Conservation (phyloP, 2,329 filamentous ascomycete species). For the Alternaria viburni region DNA sequence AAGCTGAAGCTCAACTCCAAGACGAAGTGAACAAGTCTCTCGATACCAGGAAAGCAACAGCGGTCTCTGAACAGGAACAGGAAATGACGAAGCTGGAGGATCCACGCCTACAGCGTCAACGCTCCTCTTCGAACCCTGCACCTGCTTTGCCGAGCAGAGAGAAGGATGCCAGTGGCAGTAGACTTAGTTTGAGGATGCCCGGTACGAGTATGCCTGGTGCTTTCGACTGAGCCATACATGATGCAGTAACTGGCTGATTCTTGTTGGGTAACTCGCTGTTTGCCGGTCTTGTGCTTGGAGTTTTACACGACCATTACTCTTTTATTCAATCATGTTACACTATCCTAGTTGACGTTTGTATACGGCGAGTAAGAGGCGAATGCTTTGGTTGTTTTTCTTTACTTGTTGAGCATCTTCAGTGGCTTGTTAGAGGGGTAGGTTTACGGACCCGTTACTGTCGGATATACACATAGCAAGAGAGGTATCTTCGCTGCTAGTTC, state of each 20-base stretch:
- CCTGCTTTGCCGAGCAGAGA: conserved; percentile 27
- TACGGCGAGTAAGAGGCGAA: background rate
- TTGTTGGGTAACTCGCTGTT: background rate
- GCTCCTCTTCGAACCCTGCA: conserved; percentile 34
- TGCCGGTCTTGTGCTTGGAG: background rate
- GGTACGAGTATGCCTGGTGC: conserved; percentile 26
- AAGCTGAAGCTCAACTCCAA: conserved; percentile 46
- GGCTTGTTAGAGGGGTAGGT: background rate
- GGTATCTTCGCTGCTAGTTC: background rate
- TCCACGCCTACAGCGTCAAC: conserved; percentile 24
- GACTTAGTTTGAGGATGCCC: conserved; percentile 45
- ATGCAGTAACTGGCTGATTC: background rate
- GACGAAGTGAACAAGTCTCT: conserved; percentile 37
- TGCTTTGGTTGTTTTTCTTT: background rate
- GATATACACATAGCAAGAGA: background rate
- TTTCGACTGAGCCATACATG: conserved; percentile 9
- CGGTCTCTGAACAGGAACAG: background rate
- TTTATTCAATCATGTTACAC: background rate
- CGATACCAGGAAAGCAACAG: background rate
- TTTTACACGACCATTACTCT: background rate
- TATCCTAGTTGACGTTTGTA: background rate
- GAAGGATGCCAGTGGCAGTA: conserved; percentile 32
- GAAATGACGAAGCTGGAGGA: conserved; percentile 9
- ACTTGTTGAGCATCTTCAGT: background rate
- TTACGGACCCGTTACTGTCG: background rate